Percentiles rank a stretch among this genome's conserved stretches.
phyloP scores from a whole-genome alignment of 805 yeast genomes.

The Hanseniaspora thailandica region DNA sequence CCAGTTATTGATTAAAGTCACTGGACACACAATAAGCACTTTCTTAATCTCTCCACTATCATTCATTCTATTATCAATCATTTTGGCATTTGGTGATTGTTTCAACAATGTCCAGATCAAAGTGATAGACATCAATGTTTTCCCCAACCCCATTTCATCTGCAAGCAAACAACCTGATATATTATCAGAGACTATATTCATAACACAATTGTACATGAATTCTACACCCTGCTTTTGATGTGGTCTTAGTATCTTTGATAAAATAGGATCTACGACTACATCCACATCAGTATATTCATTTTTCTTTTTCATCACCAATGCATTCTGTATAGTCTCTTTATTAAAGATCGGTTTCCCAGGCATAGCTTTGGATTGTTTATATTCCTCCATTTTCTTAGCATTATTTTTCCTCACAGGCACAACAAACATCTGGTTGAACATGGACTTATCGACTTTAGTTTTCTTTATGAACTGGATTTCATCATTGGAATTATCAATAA shows the following conservation, averaged over 20 bases:
- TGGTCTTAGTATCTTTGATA: conserved; percentile 48
- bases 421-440: background rate
- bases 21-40: conserved; percentile 79
- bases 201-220: conserved; percentile 71
- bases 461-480: conserved; percentile 1
- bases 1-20: conserved; percentile 82
- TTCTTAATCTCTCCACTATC: conserved; percentile 36
- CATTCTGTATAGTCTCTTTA: conserved; percentile 26
- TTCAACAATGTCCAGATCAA: conserved; percentile 71
- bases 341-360: conserved; percentile 27
- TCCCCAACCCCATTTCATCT: conserved; percentile 95
- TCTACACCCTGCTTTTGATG: conserved; percentile 80
- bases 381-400: background rate
- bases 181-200: conserved; percentile 45
- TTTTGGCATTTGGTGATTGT: conserved; percentile 42
- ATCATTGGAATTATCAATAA: background rate
- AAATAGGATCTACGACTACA: conserved; percentile 50
- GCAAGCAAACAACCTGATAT: conserved; percentile 70
- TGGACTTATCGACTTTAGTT: background rate
- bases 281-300: conserved; percentile 28
- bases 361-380: background rate
- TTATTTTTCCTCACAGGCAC: background rate
- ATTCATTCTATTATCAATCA: conserved; percentile 22
- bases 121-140: conserved; percentile 75
- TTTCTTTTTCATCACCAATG: conserved; percentile 34